phyloP scores from a whole-genome alignment of 179 eudicot species.

The Silene coronaria region DNA sequence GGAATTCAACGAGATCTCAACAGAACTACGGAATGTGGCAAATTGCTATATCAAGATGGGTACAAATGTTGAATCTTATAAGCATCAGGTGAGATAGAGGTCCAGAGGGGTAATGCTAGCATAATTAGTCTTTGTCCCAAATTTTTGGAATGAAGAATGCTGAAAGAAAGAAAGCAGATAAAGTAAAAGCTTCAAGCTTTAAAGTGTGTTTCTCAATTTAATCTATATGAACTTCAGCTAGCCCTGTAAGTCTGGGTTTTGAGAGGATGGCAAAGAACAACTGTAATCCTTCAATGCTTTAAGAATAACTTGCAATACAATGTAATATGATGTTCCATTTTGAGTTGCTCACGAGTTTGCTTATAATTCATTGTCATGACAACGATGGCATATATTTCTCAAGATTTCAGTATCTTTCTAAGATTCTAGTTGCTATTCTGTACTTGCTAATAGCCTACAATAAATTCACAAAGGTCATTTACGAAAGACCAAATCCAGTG shows the following conservation, averaged over 20 bases:
- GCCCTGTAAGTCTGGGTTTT: background rate
- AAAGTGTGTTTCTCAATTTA: background rate
- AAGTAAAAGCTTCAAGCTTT: background rate
- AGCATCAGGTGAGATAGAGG: background rate
- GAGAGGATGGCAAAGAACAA: background rate
- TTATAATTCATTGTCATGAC: background rate
- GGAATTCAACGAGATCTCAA: background rate
- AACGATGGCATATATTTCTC: background rate
- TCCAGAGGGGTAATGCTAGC: background rate
- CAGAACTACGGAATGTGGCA: constrained; percentile 3
- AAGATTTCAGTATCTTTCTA: background rate
- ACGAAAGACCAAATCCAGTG: background rate
- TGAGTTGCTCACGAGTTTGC: constrained; percentile 4
- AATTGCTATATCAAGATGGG: constrained; percentile 7
- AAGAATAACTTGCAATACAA: background rate
- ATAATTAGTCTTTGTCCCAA: background rate
- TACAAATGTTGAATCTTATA: background rate
- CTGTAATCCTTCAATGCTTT: background rate
- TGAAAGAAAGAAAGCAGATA: background rate
- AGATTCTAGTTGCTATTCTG: background rate
- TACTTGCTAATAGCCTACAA: background rate
- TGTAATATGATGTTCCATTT: background rate
- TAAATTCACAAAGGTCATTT: background rate
- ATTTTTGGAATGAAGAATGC: background rate
- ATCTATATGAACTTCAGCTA: background rate